Conservation (phyloP, 441 rosid genomes). For the Aquilaria agallochum region DNA sequence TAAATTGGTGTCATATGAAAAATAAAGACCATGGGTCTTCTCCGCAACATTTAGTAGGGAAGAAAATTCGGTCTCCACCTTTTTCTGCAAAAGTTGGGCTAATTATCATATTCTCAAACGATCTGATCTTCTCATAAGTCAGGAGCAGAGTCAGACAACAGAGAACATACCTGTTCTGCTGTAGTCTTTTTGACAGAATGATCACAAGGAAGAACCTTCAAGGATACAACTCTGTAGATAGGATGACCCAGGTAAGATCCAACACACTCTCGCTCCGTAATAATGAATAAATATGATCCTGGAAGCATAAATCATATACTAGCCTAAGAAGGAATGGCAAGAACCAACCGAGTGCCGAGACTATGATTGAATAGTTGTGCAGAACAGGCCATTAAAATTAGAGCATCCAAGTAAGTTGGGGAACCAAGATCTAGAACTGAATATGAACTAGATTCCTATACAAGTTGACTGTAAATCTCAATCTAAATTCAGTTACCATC, state of each 20-base stretch:
- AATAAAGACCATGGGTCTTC: conserved; percentile 65
- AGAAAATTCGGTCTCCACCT: conserved; percentile 54
- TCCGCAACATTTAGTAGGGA: conserved; percentile 40
- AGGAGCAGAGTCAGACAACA: conserved; percentile 1
- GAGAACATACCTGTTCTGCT: conserved; percentile 9
- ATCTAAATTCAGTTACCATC: too few relatives aligned
- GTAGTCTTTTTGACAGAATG: conserved; percentile 17
- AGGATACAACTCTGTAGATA: conserved; percentile 68
- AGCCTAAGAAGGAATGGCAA: too few relatives aligned
- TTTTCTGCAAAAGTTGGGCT: conserved; percentile 36
- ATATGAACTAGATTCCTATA: too few relatives aligned
- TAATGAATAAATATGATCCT: conserved; percentile 88
- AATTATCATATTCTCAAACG: conserved; percentile 3
- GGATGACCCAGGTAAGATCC: conserved; percentile 83
- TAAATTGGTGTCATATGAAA: conserved; percentile 89
- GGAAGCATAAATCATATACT: conserved; percentile 13
- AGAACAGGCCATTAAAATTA: too few relatives aligned
- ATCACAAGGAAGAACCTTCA: conserved; percentile 54
- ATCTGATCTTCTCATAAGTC: not conserved
- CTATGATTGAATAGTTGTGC: too few relatives aligned
- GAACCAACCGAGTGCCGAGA: too few relatives aligned
- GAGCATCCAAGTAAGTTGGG: too few relatives aligned
- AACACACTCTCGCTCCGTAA: conserved; percentile 74
- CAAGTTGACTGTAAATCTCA: too few relatives aligned
- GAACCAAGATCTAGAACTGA: too few relatives aligned